Conservation (phyloP, 345 rosid genomes). For the Moricandia arvensis region DNA sequence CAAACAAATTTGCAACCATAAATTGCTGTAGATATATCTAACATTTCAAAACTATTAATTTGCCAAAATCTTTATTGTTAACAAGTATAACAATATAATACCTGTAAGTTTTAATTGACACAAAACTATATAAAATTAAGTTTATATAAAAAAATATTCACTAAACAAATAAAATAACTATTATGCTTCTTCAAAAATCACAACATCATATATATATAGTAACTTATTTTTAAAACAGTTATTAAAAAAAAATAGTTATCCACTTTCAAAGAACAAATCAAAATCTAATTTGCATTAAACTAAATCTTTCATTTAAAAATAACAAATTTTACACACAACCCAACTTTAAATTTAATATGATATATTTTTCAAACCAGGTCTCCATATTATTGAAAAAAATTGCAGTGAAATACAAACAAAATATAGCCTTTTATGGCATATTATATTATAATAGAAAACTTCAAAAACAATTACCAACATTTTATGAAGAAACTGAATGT, state of each 20-base stretch:
- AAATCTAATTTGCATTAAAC: background rate
- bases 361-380: background rate
- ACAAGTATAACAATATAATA: background rate
- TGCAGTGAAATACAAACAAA: background rate
- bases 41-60: background rate
- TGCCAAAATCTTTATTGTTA: background rate
- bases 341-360: background rate
- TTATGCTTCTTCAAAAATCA: background rate
- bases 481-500: background rate
- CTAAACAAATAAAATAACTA: too few species aligned
- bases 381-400: background rate
- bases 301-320: background rate
- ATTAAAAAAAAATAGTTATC: too few species aligned
- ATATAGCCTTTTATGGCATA: background rate
- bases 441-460: background rate
- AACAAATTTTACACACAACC: background rate
- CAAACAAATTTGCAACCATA: too few species aligned
- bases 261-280: background rate
- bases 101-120: too few species aligned
- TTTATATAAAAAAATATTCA: too few species aligned
- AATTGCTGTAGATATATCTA: too few species aligned
- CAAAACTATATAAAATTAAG: too few species aligned
- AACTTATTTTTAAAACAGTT: background rate
- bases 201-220: background rate
- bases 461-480: background rate